Evolutionary conservation across 805 yeast genomes (phyloP).

Genomic region (Barnettozyma sp.): DNA sequence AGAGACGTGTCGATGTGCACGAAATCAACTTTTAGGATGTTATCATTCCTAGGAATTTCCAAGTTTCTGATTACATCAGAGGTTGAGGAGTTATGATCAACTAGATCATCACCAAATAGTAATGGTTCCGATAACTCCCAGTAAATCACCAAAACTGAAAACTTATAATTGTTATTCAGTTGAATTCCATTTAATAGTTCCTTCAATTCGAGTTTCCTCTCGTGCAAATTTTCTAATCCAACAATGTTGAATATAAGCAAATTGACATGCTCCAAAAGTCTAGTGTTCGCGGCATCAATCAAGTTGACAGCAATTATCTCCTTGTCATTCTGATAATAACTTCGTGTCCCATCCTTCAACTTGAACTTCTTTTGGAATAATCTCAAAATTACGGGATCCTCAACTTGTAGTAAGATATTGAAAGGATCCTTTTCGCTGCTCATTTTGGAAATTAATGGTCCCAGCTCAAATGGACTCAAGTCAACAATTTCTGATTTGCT

Average conservation of each 20-base stretch:
- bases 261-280: constrained; percentile 25
- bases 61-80: constrained; percentile 29
- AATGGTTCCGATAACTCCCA: constrained; percentile 26
- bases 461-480: constrained; percentile 20
- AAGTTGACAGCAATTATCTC: constrained; percentile 19
- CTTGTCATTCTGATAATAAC: constrained; percentile 3
- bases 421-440: background rate
- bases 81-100: constrained; percentile 18
- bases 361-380: constrained; percentile 31
- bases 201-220: constrained; percentile 24
- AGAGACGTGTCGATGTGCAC: constrained; percentile 26
- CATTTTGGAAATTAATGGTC: constrained; percentile 16
- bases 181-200: constrained; percentile 31
- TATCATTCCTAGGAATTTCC: constrained; percentile 22
- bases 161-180: constrained; percentile 28
- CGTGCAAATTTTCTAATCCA: constrained; percentile 28
- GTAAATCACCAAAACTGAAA: constrained; percentile 29
- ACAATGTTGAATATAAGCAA: constrained; percentile 33
- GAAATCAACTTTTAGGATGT: constrained; percentile 26
- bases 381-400: constrained; percentile 26
- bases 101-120: background rate
- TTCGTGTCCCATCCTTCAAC: constrained; percentile 7
- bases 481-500: constrained; percentile 15
- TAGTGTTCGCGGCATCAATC: constrained; percentile 23
- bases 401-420: constrained; percentile 14